Conservation (phyloP, 176 grass and related monocot species). For the Thinopyrum elongatum region DNA sequence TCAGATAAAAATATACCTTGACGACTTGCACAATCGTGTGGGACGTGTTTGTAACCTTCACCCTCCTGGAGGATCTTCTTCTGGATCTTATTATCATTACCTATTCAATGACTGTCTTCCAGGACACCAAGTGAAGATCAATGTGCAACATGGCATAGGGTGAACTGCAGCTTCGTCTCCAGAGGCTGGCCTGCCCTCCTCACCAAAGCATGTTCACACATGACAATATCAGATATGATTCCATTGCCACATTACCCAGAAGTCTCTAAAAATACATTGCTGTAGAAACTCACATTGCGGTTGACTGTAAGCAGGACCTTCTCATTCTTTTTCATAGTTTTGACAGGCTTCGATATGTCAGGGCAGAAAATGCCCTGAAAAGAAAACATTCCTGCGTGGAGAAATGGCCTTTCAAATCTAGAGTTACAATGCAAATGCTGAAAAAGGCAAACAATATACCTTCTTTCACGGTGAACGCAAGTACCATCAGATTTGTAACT, state of each 20-base stretch:
- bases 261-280: no score
- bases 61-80: slow-evolving; percentile 76
- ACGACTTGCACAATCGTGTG: slow-evolving; percentile 59
- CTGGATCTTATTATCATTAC: slow-evolving; percentile 64
- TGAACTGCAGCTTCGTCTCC: slow-evolving; percentile 50
- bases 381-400: slow-evolving; percentile 21
- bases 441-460: slow-evolving; percentile 30
- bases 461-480: slow-evolving; percentile 75
- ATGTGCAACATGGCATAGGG: slow-evolving; percentile 54
- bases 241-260: not conserved
- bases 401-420: slow-evolving; percentile 13
- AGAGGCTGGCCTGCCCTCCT: slow-evolving; percentile 38
- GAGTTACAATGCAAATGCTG: not conserved
- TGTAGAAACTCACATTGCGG: slow-evolving; percentile 68
- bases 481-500: slow-evolving; percentile 69
- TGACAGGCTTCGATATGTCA: slow-evolving; percentile 68
- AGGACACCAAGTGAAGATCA: slow-evolving; percentile 69
- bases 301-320: slow-evolving; percentile 64
- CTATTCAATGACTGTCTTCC: slow-evolving; percentile 74
- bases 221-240: not conserved
- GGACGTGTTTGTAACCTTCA: slow-evolving; percentile 67
- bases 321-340: slow-evolving; percentile 87
- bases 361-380: slow-evolving; percentile 71
- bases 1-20: slow-evolving; percentile 41
- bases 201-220: slow-evolving; percentile 61